phyloP scores from a whole-genome alignment of 2,329 filamentous ascomycete genomes.

The Pleoardoris graminearum region DNA sequence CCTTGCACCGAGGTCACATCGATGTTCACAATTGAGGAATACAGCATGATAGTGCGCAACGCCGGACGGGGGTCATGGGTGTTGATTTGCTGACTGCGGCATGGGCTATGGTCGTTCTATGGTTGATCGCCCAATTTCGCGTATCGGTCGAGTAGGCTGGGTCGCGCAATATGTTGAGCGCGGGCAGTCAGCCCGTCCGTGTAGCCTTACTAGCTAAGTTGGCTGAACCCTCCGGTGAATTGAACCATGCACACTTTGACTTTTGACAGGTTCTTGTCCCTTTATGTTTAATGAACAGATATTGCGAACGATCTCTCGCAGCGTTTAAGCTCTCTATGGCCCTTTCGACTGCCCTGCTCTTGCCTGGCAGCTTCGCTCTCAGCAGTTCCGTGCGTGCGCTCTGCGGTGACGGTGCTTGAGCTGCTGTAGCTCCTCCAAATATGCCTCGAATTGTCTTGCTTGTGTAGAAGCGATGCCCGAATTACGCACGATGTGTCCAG shows the following conservation, averaged over 20 bases:
- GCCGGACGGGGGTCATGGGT: constrained; percentile 62
- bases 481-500: too few relatives aligned
- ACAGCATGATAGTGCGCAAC: constrained; percentile 87
- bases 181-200: constrained; percentile 66
- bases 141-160: constrained; percentile 72
- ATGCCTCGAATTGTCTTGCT: too few relatives aligned
- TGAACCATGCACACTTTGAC: too few relatives aligned
- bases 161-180: constrained; percentile 66
- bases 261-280: constrained; percentile 87
- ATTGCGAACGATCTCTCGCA: too few relatives aligned
- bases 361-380: too few relatives aligned
- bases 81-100: constrained; percentile 56
- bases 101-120: constrained; percentile 91
- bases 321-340: too few relatives aligned
- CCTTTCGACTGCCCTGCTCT: too few relatives aligned
- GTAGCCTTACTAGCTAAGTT: constrained; percentile 88
- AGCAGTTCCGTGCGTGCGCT: too few relatives aligned
- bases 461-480: too few relatives aligned
- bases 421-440: too few relatives aligned
- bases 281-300: constrained; percentile 76
- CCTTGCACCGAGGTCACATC: constrained; percentile 92
- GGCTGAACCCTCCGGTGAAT: constrained; percentile 95
- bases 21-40: constrained; percentile 91
- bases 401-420: too few relatives aligned
- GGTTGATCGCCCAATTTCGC: constrained; percentile 69